These are phyloP conservation scores for Metschnikowia matae DNA, from an alignment of 805 yeast species.

Conservation along the genomic window DNA sequence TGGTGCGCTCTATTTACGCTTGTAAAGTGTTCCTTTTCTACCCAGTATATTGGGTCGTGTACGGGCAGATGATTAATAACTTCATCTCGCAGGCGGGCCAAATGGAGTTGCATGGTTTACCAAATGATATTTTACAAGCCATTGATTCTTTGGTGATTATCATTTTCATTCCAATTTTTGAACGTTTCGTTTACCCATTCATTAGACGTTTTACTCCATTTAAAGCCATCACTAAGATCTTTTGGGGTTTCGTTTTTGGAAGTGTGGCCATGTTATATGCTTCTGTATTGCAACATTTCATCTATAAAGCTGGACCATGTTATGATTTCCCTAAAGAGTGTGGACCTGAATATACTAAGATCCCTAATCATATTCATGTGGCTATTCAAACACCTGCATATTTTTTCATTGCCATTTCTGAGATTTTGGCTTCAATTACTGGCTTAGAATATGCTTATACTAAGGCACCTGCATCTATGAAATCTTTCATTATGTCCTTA, in stretches of 20 bases:
- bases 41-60: conserved; percentile 72
- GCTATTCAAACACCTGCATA: conserved; percentile 73
- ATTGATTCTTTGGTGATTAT: conserved; percentile 73
- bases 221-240: conserved; percentile 69
- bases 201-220: conserved; percentile 48
- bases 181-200: conserved; percentile 49
- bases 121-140: conserved; percentile 75
- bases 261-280: conserved; percentile 68
- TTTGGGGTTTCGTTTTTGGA: conserved; percentile 65
- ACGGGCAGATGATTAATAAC: conserved; percentile 67
- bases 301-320: conserved; percentile 72
- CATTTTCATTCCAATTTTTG: conserved; percentile 68
- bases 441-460: conserved; percentile 84
- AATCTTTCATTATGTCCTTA: conserved; percentile 58
- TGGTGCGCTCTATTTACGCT: conserved; percentile 58
- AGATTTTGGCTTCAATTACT: conserved; percentile 74
- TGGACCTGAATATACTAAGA: conserved; percentile 30
- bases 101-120: conserved; percentile 72
- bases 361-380: conserved; percentile 58
- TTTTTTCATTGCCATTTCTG: conserved; percentile 67
- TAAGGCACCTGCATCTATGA: conserved; percentile 71
- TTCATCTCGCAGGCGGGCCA: conserved; percentile 71
- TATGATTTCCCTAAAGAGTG: conserved; percentile 59
- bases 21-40: conserved; percentile 70
- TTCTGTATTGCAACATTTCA: conserved; percentile 66